Conservation (phyloP, 1,139 yeast genomes). For the Blastobotrys arbuscula region DNA sequence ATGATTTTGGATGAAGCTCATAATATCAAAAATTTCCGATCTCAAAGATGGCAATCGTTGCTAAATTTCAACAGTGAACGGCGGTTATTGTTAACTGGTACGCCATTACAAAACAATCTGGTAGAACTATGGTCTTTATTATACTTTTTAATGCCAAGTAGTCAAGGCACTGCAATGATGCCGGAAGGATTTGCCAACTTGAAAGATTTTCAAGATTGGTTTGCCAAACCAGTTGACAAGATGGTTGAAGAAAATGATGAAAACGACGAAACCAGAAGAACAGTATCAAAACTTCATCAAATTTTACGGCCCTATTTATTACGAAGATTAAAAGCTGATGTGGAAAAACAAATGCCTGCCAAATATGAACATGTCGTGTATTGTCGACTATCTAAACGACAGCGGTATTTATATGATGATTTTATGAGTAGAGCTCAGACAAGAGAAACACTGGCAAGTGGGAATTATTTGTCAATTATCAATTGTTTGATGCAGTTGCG, state of each 20-base stretch:
- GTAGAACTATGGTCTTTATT: constrained; percentile 92
- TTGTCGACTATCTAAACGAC: constrained; percentile 89
- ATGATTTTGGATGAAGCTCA: constrained; percentile 99
- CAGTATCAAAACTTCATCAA: constrained; percentile 86
- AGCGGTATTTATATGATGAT: constrained; percentile 87
- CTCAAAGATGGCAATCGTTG: constrained; percentile 95
- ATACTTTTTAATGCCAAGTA: constrained; percentile 92
- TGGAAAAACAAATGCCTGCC: constrained; percentile 98
- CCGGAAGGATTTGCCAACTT: constrained; percentile 96
- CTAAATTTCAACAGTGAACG: constrained; percentile 89
- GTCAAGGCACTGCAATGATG: constrained; percentile 63
- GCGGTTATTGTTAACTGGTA: constrained; percentile 85
- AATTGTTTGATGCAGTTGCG: constrained; percentile 97
- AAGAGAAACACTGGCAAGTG: constrained; percentile 86
- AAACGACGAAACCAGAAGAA: constrained; percentile 67
- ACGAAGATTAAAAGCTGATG: constrained; percentile 91
- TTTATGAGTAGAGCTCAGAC: constrained; percentile 97
- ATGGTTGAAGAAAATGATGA: constrained; percentile 68
- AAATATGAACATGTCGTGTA: constrained; percentile 92
- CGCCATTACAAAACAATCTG: constrained; percentile 87
- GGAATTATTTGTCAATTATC: constrained; percentile 89
- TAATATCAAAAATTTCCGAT: constrained; percentile 91
- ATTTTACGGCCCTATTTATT: constrained; percentile 87
- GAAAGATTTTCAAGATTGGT: constrained; percentile 97
- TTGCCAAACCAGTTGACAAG: constrained; percentile 92